A percentile compares a stretch with the other conserved stretches of the same genome.
Conservation (phyloP, 495 filamentous ascomycete species). For the Tirmania nivea region DNA sequence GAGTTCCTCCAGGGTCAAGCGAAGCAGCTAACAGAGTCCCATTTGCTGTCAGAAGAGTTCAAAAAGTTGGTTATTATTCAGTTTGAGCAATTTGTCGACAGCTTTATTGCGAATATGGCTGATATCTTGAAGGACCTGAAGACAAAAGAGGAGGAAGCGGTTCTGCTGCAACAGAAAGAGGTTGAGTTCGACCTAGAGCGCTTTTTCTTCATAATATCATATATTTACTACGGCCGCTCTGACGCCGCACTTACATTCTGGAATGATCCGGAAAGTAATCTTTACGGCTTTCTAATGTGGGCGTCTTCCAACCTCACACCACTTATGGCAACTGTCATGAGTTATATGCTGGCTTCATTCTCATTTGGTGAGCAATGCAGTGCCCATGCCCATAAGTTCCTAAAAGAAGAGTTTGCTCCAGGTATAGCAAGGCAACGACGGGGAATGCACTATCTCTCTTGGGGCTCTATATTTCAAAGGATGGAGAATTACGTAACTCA, state of each 20-base stretch:
- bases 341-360: constrained; percentile 77
- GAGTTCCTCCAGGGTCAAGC: constrained; percentile 59
- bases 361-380: constrained; percentile 61
- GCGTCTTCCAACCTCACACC: constrained; percentile 79
- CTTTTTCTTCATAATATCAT: constrained; percentile 77
- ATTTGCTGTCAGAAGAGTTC: constrained; percentile 36
- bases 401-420: constrained; percentile 63
- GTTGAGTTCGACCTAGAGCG: constrained; percentile 70
- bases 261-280: constrained; percentile 67
- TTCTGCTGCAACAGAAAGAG: constrained; percentile 45
- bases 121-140: constrained; percentile 72
- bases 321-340: constrained; percentile 80
- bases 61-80: constrained; percentile 50
- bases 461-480: constrained; percentile 80
- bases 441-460: constrained; percentile 60
- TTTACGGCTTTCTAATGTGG: constrained; percentile 89
- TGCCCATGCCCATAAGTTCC: constrained; percentile 60
- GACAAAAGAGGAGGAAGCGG: constrained; percentile 70
- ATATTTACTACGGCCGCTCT: constrained; percentile 62
- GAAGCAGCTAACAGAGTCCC: constrained; percentile 37
- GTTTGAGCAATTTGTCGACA: constrained; percentile 67
- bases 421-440: constrained; percentile 46
- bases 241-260: constrained; percentile 76
- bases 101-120: constrained; percentile 83
- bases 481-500: constrained; percentile 13